Evolutionary conservation across 2,329 filamentous ascomycete genomes (phyloP), one percentile per base, ranked within the genome.

Genomic region (Periconia macrospinosa): DNA sequence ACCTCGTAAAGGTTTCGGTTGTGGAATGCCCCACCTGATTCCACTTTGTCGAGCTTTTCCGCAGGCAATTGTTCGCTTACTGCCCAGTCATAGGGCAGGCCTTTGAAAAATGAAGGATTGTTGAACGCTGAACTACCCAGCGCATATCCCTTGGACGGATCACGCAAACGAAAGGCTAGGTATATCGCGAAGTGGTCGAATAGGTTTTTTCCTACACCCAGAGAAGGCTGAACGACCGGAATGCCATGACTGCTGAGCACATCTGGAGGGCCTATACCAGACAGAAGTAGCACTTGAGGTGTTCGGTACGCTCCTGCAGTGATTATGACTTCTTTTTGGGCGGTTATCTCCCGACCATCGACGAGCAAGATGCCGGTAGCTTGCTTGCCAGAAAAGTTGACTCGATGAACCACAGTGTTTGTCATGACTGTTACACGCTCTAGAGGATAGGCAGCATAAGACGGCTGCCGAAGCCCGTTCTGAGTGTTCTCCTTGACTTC

Each of bases 261-360:
- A 7, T 52, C 42, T 35, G 41, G 50, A 2, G 59, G 56, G 7
- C 62, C 62, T 30, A 65, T 54, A 11, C 62, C 62, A 18, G 54
- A 59, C 1, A 57, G 47, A 49, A 61, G 55, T 8, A 65, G 6
- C 86, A 75, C 8, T 86, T 69, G 65, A 83, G 82, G 0, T 83
- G 85, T 1, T 82, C 83, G 57, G 82, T 77, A 30, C 85, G 48
- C 72, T 20, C 76, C 79, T 1, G 85, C 85, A 1, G 82, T 82
- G 1, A 88, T 62, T 30, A 88, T 78, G 17, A 87, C 78, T 61
- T 87, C 84, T 41, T 41, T 53, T 13, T 30, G 41, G n/a, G 42
- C 46, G 2, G 10, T 23, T 9, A 43, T n/a, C 8, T n/a, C 15
- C 5, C 41, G 41, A n/a, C 50, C 46, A 30, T 53, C 46, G 6